These are phyloP conservation scores for Geopyxis carbonaria DNA, from an alignment of 495 filamentous ascomycete species.

Conservation along the genomic window DNA sequence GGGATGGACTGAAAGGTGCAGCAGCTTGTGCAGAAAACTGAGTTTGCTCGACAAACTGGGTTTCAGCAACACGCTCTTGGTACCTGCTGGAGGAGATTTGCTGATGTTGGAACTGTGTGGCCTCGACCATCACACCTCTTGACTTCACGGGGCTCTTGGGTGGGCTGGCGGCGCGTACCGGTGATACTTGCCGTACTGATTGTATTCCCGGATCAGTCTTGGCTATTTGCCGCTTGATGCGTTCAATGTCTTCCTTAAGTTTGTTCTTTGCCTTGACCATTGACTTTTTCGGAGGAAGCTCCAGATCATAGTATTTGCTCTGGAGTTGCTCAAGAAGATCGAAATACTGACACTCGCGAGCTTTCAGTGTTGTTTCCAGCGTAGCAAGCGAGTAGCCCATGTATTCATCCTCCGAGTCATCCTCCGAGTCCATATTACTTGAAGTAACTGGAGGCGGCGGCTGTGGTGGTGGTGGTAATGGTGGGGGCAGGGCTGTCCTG, in stretches of 20 bases:
- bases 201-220: not conserved
- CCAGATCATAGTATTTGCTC: conserved; percentile 8
- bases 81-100: not conserved
- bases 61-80: not conserved
- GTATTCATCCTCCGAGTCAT: conserved; percentile 9
- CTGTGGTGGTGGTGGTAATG: too few relatives aligned
- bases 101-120: conserved; percentile 12
- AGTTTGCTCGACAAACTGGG: conserved; percentile 14
- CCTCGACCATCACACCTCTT: conserved; percentile 1
- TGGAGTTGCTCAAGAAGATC: conserved; percentile 9
- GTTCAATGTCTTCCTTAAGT: conserved; percentile 8
- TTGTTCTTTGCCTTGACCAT: conserved; percentile 4
- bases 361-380: conserved; percentile 2
- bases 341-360: conserved; percentile 10
- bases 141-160: not conserved
- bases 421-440: conserved; percentile 5
- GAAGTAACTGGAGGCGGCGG: too few relatives aligned
- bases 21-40: conserved; percentile 5
- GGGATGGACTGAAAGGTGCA: not conserved
- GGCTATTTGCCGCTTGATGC: conserved; percentile 8
- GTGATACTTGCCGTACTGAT: not conserved
- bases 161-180: not conserved
- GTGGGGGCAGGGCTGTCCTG: too few relatives aligned
- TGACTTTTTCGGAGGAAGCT: conserved; percentile 5
- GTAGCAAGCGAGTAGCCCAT: not conserved